These are phyloP conservation scores for Coemansia sp. DNA, from an alignment of 192 early-diverging fungal species.

Conservation along the genomic window DNA sequence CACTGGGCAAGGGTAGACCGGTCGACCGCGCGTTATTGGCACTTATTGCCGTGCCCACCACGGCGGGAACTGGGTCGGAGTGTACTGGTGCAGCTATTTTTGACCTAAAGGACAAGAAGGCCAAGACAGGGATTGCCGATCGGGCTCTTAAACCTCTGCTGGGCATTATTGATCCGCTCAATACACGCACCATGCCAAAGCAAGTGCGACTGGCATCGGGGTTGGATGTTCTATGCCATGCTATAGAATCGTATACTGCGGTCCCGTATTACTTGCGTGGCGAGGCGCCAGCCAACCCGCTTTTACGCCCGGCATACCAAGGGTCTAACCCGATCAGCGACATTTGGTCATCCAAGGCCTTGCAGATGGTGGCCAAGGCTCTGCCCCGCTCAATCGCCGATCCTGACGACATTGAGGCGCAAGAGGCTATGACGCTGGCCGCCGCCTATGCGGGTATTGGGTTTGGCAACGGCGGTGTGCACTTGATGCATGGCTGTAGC, in stretches of 20 bases:
- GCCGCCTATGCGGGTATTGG: slow-evolving; percentile 89
- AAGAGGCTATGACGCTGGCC: slow-evolving; percentile 85
- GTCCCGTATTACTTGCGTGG: slow-evolving; percentile 79
- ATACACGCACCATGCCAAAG: slow-evolving; percentile 82
- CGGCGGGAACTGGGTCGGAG: slow-evolving; percentile 80
- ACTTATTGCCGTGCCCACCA: slow-evolving; percentile 73
- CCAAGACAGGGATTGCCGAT: slow-evolving; percentile 90
- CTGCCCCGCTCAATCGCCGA: slow-evolving; percentile 71
- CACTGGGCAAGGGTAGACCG: slow-evolving; percentile 82
- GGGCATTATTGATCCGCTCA: slow-evolving; percentile 86
- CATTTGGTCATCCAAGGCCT: slow-evolving; percentile 80
- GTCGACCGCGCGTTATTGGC: slow-evolving; percentile 74
- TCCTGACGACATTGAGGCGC: slow-evolving; percentile 66
- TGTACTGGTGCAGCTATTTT: slow-evolving; percentile 95
- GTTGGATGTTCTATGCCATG: slow-evolving; percentile 89
- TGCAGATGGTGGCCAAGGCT: slow-evolving; percentile 79
- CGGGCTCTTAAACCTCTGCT: slow-evolving; percentile 81
- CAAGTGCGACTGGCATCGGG: slow-evolving; percentile 85
- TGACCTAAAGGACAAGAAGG: slow-evolving; percentile 76
- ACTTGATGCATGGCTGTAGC: slow-evolving; percentile 81
- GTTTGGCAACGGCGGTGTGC: slow-evolving; percentile 88
- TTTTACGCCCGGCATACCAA: slow-evolving; percentile 86
- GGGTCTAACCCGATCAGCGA: slow-evolving; percentile 92
- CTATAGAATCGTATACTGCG: slow-evolving; percentile 90
- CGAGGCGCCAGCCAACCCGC: slow-evolving; percentile 77